These are phyloP conservation scores for Corchorus olitorius DNA, from an alignment of 345 rosid species.

Conservation along the genomic window DNA sequence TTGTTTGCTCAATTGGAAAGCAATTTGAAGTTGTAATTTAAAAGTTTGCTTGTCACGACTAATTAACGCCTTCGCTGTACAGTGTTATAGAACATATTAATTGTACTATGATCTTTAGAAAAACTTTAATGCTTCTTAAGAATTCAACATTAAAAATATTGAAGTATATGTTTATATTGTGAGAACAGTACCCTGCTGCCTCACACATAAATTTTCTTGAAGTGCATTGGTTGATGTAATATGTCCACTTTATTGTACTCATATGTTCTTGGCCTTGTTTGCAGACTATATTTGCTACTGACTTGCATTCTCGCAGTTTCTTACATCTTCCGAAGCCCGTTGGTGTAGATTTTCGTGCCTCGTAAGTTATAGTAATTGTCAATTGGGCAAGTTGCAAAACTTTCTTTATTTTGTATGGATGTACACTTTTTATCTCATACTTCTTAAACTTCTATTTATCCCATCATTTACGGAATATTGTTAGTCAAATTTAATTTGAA, in stretches of 20 bases:
- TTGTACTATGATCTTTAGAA: not conserved
- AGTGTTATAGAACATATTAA: not conserved
- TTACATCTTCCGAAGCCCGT: slow-evolving; percentile 91
- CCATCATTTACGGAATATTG: not conserved
- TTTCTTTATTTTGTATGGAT: not conserved
- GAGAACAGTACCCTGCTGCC: not conserved
- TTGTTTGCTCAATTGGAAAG: slow-evolving; percentile 9
- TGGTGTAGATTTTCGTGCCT: slow-evolving; percentile 94
- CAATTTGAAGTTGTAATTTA: not conserved
- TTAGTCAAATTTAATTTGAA: not conserved
- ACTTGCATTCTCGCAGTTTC: slow-evolving; percentile 77
- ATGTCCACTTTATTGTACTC: not conserved
- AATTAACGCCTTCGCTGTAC: not conserved
- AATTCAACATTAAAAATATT: too few relatives aligned
- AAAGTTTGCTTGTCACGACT: not conserved
- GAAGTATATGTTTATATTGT: not conserved
- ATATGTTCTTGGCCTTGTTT: slow-evolving; percentile 18
- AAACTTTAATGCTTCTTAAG: not conserved
- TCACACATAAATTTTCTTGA: not conserved
- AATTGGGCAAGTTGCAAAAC: not conserved
- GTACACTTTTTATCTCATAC: not conserved
- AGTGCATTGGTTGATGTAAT: slow-evolving; percentile 10
- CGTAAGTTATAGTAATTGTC: slow-evolving; percentile 50
- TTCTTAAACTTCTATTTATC: not conserved
- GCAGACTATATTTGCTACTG: slow-evolving; percentile 93